These are phyloP conservation scores for Colletotrichum caudatum DNA, from an alignment of 2,329 filamentous ascomycete genomes.

Conservation along the genomic window DNA sequence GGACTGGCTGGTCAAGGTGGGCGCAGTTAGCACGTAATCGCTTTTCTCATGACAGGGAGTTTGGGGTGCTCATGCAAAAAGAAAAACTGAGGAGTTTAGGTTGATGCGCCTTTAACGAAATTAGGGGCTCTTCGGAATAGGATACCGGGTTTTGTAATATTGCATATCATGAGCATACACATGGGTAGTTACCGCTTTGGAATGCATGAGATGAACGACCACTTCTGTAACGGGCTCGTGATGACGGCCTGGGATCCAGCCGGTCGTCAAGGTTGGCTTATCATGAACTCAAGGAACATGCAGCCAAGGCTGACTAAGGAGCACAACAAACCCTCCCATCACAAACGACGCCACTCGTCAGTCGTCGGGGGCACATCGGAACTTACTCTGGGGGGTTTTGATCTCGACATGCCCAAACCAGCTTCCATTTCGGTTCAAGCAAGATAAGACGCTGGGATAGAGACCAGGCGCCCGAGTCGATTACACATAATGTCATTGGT, in stretches of 20 bases:
- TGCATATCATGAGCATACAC: conserved; percentile 25
- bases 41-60: conserved; percentile 8
- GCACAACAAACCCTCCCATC: not conserved
- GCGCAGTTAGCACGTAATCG: conserved; percentile 17
- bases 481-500: conserved; percentile 56
- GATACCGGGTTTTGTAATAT: not conserved
- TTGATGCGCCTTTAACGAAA: not conserved
- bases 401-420: not conserved
- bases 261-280: conserved; percentile 11
- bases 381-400: not conserved
- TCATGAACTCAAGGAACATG: conserved; percentile 15
- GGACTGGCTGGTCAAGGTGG: conserved; percentile 30
- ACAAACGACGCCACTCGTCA: not conserved
- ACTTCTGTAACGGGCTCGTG: not conserved
- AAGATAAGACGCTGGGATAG: not conserved
- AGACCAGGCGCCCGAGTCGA: not conserved
- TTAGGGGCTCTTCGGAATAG: not conserved
- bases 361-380: not conserved
- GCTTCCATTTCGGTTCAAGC: not conserved
- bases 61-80: conserved; percentile 1
- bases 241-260: not conserved
- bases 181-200: conserved; percentile 6
- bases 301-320: conserved; percentile 36
- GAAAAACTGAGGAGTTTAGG: conserved; percentile 2
- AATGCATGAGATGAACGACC: conserved; percentile 23